Evolutionary conservation across 805 yeast species (phyloP).

Genomic region (Ogataea zsoltii): DNA sequence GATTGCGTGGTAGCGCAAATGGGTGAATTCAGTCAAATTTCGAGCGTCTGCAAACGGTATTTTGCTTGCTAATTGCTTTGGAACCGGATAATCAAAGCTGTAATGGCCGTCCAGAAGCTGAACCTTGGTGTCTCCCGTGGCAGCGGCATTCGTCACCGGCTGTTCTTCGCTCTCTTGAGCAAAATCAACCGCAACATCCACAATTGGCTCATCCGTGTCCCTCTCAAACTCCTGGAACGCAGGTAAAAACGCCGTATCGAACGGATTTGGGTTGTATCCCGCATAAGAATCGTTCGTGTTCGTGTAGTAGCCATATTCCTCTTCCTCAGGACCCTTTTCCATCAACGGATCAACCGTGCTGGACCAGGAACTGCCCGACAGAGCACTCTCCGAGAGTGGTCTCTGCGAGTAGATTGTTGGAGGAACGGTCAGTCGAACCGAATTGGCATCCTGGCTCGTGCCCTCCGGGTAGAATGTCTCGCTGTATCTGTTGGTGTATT

Average conservation of each 20-base stretch:
- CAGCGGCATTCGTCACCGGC: conserved; percentile 25
- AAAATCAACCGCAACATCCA: conserved; percentile 19
- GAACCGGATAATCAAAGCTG: conserved; percentile 84
- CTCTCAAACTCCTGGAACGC: conserved; percentile 29
- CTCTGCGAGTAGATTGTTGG: neutral
- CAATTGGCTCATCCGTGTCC: conserved; percentile 32
- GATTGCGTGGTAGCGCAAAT: conserved; percentile 89
- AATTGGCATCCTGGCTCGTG: no score
- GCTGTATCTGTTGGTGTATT: neutral
- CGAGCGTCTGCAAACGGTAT: conserved; percentile 42
- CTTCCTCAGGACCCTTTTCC: conserved; percentile 1
- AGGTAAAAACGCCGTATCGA: conserved; percentile 4
- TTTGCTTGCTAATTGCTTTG: conserved; percentile 56
- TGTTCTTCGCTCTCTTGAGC: conserved; percentile 13
- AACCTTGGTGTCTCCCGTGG: conserved; percentile 39
- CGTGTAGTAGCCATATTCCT: conserved; percentile 3
- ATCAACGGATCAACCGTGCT: conserved; percentile 4
- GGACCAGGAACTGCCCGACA: neutral
- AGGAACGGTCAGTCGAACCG: no score
- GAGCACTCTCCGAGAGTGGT: neutral
- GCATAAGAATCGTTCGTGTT: neutral
- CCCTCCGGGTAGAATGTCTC: neutral
- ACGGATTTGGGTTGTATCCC: neutral
- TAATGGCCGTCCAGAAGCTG: conserved; percentile 61
- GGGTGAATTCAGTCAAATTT: conserved; percentile 54